Conservation (phyloP, 2,329 filamentous ascomycete species). For the Aspergillus ustus region DNA sequence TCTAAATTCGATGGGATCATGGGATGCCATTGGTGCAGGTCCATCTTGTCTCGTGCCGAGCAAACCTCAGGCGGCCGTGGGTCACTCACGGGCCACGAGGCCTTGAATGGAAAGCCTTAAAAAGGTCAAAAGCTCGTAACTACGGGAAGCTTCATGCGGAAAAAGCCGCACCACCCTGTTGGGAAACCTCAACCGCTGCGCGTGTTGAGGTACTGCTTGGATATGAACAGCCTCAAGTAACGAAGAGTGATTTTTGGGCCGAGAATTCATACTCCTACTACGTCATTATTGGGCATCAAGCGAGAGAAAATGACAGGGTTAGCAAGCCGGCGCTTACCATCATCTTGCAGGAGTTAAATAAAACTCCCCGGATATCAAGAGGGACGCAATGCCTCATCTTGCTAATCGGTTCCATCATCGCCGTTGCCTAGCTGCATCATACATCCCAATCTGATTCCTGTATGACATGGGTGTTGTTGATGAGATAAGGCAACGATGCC, state of each 20-base stretch:
- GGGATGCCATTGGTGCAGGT: slow-evolving; percentile 10
- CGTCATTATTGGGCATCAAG: slow-evolving; percentile 33
- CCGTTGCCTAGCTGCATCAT: slow-evolving; percentile 6
- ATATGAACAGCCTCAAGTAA: slow-evolving; percentile 1
- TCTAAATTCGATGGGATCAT: neutral
- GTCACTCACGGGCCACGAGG: neutral
- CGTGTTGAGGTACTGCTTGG: neutral
- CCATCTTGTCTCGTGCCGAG: slow-evolving; percentile 1
- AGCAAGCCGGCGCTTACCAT: slow-evolving; percentile 9
- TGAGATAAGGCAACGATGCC: slow-evolving; percentile 5
- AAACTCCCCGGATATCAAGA: neutral
- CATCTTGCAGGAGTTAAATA: slow-evolving; percentile 5
- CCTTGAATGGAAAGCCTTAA: neutral
- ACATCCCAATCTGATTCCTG: slow-evolving; percentile 1
- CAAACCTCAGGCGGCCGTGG: slow-evolving; percentile 8
- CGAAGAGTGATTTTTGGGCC: neutral
- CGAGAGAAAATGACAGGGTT: slow-evolving; percentile 15
- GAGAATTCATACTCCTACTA: slow-evolving; percentile 20
- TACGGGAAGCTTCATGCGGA: slow-evolving; percentile 9
- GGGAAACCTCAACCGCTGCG: slow-evolving; percentile 11
- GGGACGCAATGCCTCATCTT: neutral
- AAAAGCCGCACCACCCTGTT: slow-evolving; percentile 9
- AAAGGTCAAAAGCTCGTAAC: neutral
- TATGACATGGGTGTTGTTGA: neutral
- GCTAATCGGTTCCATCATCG: neutral